Conservation (phyloP, 73 alveolate genomes). For the Paramecium sonneborni region DNA sequence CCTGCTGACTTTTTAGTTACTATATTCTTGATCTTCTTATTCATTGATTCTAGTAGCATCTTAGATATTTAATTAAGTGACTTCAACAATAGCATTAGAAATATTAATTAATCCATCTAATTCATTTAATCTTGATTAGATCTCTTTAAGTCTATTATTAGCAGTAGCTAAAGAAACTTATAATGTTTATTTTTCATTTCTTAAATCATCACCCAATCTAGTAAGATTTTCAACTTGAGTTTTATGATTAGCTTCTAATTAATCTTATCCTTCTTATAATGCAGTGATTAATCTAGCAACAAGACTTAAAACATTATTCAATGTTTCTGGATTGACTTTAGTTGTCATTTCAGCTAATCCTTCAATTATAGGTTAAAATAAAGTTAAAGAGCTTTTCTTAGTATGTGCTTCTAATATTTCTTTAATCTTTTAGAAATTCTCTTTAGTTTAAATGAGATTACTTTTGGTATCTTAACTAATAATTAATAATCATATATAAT, state of each 20-base stretch:
- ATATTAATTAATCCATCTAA: conserved; percentile 50
- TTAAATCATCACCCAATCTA: conserved; percentile 37
- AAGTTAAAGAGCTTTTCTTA: conserved; percentile 20
- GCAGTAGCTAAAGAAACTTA: conserved; percentile 25
- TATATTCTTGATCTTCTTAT: not conserved
- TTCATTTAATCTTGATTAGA: conserved; percentile 52
- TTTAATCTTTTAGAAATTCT: conserved; percentile 46
- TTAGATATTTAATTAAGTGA: not conserved
- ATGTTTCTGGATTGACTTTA: conserved; percentile 54
- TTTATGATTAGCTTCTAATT: conserved; percentile 30
- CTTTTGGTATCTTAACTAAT: not conserved
- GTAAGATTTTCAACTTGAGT: conserved; percentile 42
- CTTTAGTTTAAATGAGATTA: conserved; percentile 18
- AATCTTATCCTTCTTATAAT: conserved; percentile 44
- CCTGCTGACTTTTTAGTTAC: conserved; percentile 51
- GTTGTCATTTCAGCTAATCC: conserved; percentile 60
- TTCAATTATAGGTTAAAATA: conserved; percentile 38
- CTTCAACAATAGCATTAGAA: conserved; percentile 57
- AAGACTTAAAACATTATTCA: conserved; percentile 25
- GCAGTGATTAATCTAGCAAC: conserved; percentile 50
- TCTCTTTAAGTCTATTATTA: conserved; percentile 41
- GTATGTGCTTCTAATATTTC: conserved; percentile 46
- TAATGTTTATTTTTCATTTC: conserved; percentile 47
- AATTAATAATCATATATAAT: not conserved
- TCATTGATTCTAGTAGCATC: not conserved